These are phyloP conservation scores for Leishmania aethiopica DNA, from an alignment of 208 protist species.

Conservation along the genomic window DNA sequence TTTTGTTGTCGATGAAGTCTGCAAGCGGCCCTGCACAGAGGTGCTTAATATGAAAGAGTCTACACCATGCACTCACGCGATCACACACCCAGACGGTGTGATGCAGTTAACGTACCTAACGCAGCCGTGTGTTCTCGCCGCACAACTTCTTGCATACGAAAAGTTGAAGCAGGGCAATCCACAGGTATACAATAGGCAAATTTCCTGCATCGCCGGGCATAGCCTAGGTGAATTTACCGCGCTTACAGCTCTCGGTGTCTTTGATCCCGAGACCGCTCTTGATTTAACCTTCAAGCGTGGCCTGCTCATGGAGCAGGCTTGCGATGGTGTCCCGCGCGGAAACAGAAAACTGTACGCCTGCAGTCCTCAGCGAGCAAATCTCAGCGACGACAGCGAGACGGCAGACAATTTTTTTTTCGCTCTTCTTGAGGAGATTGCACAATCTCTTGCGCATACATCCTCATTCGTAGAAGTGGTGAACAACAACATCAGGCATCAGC, in stretches of 20 bases:
- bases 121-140: slow-evolving; percentile 80
- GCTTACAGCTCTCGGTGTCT: slow-evolving; percentile 68
- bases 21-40: slow-evolving; percentile 39
- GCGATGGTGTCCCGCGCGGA: slow-evolving; percentile 38
- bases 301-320: slow-evolving; percentile 77
- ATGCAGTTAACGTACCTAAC: slow-evolving; percentile 81
- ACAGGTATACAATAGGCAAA: slow-evolving; percentile 17
- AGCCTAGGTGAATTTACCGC: slow-evolving; percentile 91
- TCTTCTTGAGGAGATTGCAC: slow-evolving; percentile 79
- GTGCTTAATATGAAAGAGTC: slow-evolving; percentile 61
- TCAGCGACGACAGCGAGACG: slow-evolving; percentile 46
- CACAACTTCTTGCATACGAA: slow-evolving; percentile 65
- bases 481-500: slow-evolving; percentile 75
- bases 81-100: slow-evolving; percentile 68
- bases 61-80: slow-evolving; percentile 20
- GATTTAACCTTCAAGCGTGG: slow-evolving; percentile 82
- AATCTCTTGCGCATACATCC: slow-evolving; percentile 63
- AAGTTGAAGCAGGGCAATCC: slow-evolving; percentile 20
- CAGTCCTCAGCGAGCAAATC: slow-evolving; percentile 65
- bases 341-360: slow-evolving; percentile 83
- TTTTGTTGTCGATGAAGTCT: slow-evolving; percentile 49
- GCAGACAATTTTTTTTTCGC: slow-evolving; percentile 75
- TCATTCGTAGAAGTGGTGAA: slow-evolving; percentile 88
- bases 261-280: slow-evolving; percentile 68
- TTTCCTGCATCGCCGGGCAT: slow-evolving; percentile 65